phyloP scores from a whole-genome alignment of 306 rosid species.

The Leucaena leucocephala region DNA sequence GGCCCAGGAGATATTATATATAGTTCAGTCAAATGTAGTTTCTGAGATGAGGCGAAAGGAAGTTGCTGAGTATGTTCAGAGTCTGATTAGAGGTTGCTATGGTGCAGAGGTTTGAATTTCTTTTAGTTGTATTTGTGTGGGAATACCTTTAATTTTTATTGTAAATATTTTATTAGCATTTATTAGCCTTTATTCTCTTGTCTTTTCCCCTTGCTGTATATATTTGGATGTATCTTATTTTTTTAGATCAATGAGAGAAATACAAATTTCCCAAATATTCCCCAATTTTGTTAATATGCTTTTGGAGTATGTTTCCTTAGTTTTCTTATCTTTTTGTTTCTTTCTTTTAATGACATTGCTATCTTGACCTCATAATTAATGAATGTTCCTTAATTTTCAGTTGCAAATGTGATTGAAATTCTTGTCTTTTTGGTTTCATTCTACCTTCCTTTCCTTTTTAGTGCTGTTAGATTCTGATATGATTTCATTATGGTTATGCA shows the following conservation, averaged over 20 bases:
- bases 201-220: not conserved
- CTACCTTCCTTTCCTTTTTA: too few relatives aligned
- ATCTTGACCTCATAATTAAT: conserved; percentile 12
- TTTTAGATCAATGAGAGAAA: not conserved
- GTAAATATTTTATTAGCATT: not conserved
- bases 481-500: conserved; percentile 39
- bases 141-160: not conserved
- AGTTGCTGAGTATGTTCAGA: conserved; percentile 48
- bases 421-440: not conserved
- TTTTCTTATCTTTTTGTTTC: not conserved
- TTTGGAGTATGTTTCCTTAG: conserved; percentile 3
- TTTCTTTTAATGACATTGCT: conserved; percentile 24
- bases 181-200: not conserved
- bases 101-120: conserved; percentile 57
- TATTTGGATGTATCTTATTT: not conserved
- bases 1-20: conserved; percentile 56
- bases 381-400: conserved; percentile 34
- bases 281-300: conserved; percentile 3
- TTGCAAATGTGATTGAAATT: conserved; percentile 18
- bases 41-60: conserved; percentile 58
- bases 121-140: conserved; percentile 16
- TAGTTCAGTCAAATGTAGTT: conserved; percentile 61
- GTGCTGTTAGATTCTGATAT: conserved; percentile 18
- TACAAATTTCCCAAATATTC: not conserved
- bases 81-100: conserved; percentile 47